phyloP scores from a whole-genome alignment of 257 asterid genomes.

The Knoxia roxburghii region DNA sequence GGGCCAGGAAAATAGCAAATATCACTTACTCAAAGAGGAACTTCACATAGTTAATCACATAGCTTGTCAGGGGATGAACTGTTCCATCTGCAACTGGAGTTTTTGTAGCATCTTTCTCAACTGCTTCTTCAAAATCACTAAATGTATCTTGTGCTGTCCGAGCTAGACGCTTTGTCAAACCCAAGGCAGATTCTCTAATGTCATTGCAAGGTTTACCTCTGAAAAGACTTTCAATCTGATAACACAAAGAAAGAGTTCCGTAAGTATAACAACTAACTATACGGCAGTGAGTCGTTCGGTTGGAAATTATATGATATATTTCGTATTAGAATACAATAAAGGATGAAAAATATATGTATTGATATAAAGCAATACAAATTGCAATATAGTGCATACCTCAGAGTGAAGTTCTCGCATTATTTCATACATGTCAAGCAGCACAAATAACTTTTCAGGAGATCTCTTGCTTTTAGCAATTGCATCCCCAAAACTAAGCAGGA shows the following conservation, averaged over 20 bases:
- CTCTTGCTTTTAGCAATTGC: slow-evolving; percentile 98
- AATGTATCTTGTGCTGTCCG: slow-evolving; percentile 96
- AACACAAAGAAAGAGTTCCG: slow-evolving; percentile 15
- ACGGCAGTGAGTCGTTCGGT: background rate
- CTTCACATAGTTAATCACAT: slow-evolving; percentile 95
- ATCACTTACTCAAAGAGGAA: slow-evolving; percentile 91
- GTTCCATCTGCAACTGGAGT: slow-evolving; percentile 98
- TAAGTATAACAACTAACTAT: slow-evolving; percentile 5
- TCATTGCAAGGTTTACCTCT: slow-evolving; percentile 87
- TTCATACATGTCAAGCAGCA: slow-evolving; percentile 97
- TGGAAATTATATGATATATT: background rate
- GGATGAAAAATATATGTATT: background rate
- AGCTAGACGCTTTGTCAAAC: slow-evolving; percentile 95
- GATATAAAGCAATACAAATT: slow-evolving; percentile 4
- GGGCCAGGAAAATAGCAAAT: background rate
- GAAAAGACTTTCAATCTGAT: slow-evolving; percentile 78
- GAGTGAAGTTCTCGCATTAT: slow-evolving; percentile 95
- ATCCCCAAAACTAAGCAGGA: slow-evolving; percentile 96
- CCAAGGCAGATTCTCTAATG: slow-evolving; percentile 86
- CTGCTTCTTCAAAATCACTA: slow-evolving; percentile 98
- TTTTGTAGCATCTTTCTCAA: slow-evolving; percentile 98
- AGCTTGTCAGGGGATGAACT: slow-evolving; percentile 98
- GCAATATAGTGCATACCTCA: slow-evolving; percentile 48
- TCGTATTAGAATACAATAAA: background rate
- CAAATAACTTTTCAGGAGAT: slow-evolving; percentile 96